Evolutionary conservation across 2,329 filamentous ascomycete genomes (phyloP), one percentile per base, ranked within the genome.

Genomic region (Zasmidium citrigriseum): DNA sequence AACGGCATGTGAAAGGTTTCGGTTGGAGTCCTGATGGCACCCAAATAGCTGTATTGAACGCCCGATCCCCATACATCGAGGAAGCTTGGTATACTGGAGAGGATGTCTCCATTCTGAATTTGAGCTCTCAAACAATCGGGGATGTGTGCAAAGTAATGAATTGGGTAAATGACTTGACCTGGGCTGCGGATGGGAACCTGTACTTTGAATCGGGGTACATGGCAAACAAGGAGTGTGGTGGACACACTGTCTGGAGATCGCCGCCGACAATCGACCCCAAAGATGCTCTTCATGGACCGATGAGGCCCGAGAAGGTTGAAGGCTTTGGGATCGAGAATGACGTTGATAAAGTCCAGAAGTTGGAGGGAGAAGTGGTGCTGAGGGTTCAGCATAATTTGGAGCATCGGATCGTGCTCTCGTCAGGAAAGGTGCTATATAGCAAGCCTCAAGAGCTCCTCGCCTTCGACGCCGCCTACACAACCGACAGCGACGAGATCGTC

Each of bases 1-100:
- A 66, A 41, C 14, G 48, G 47, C 71, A 75, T 57, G 59, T 73
- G 18, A 60, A 45, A 0, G 66, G 69, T 21, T 64, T 74, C 49
- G 54, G 61, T 4, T 75, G 71, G 72, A 69, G 58, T 29, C 54
- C 59, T 14, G 66, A 71, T 52, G 65, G 67, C 2, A 61, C 57
- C 11, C 53, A 63, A 20, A 62, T 75, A 45, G 69, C 67, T 1
- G 66, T 68, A 18, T 54, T 61, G 5, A 58, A 61, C 21, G 52
- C 55, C 2, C 53, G 53, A 10, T 70, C 64, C 2, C 67, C 73
- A 7, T 62, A 73, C 44, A 59, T 70, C 18, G 70, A 74, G 49
- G 63, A 60, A 22, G 47, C 57, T 11, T 64, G 51, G 24, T 23
- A 60, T 22, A 48, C 65, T 52, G 70, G 71, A 7, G 55, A 61